Evolutionary conservation across 768 basidiomycete species (phyloP), one percentile per base, ranked within the genome.

Genomic region (Serendipita sp.): DNA sequence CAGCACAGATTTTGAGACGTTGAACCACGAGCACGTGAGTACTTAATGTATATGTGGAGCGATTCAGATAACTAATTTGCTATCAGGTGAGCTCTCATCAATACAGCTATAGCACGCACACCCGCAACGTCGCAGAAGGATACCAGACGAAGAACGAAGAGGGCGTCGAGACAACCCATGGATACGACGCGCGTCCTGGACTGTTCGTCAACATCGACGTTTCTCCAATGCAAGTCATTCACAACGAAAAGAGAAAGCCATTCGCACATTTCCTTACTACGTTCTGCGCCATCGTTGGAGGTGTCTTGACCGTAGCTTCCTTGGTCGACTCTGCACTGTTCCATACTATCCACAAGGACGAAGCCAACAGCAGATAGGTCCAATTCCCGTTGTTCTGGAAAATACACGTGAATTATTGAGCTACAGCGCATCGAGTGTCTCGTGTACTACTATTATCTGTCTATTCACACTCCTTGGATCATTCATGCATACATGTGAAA

Each of bases 201-300:
- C 85, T 85, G 15, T 89, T 87, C 78, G 85, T 88, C 79, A 96
- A 92, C 77, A 96, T 89, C 73, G 94, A 98, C 72, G 96, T 97
- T 71, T 96, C 93, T 16, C 95, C 94, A 8, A 93, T 99, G 70
- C 86, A 90, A 60, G 87, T 99, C 60, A 86, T 93, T 27, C 93
- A 97, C 72, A 81, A 82, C 11, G 95, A 98, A 72, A 86, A 82
- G 37, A 81, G 93, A 63, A 93, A 98, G 74, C 90, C 91, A 0
- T 95, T 99, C 73, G 95, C 96, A 2, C 96, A 99, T 75, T 98
- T 98, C 79, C 76, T 98, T 31, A 97, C 96, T 46, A 97, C 94
- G 88, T 94, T 71, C 27, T 97, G 94, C 72, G 96, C 96, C 2
- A 97, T 99, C 70, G 86, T 99, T 33, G 96, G 96, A 68, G 96